A percentile compares a stretch with the other conserved stretches of the same genome.
Conservation (phyloP, 2,329 filamentous ascomycete genomes). For the Emmonsia crescens region DNA sequence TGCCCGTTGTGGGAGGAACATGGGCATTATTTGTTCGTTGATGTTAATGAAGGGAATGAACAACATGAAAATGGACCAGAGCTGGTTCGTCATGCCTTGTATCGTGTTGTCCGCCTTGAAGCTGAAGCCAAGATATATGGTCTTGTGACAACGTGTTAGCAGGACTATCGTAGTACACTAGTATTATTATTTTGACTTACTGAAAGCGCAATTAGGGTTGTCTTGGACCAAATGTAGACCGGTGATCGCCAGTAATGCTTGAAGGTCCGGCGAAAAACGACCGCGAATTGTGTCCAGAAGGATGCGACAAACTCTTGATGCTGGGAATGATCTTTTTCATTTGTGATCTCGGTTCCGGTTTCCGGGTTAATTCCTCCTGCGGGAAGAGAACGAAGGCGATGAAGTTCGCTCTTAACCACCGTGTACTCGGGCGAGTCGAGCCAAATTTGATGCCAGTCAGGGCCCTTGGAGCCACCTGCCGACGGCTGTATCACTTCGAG, state of each 20-base stretch:
- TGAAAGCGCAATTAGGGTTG: conserved; percentile 37
- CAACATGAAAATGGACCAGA: conserved; percentile 81
- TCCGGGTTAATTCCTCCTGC: not conserved
- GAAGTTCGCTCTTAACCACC: conserved; percentile 50
- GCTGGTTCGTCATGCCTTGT: conserved; percentile 78
- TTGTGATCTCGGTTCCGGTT: not conserved
- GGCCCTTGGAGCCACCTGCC: not conserved
- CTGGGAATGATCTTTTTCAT: not conserved
- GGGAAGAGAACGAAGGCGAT: conserved; percentile 35
- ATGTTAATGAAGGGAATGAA: conserved; percentile 62
- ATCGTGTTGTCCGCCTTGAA: conserved; percentile 61
- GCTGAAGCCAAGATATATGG: conserved; percentile 9
- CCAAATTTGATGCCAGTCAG: conserved; percentile 42
- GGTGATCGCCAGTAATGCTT: conserved; percentile 87
- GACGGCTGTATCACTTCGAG: conserved; percentile 29
- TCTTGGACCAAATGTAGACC: conserved; percentile 78
- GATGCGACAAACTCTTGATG: conserved; percentile 62
- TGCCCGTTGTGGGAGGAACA: conserved; percentile 46
- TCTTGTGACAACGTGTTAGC: not conserved
- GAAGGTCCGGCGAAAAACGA: conserved; percentile 64
- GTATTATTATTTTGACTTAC: not conserved
- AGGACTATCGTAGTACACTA: not conserved
- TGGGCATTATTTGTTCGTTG: conserved; percentile 44
- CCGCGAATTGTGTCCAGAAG: conserved; percentile 54
- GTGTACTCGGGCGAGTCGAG: conserved; percentile 44